Conservation (phyloP, 805 yeast species). For the Tanozyma kutaoensis region DNA sequence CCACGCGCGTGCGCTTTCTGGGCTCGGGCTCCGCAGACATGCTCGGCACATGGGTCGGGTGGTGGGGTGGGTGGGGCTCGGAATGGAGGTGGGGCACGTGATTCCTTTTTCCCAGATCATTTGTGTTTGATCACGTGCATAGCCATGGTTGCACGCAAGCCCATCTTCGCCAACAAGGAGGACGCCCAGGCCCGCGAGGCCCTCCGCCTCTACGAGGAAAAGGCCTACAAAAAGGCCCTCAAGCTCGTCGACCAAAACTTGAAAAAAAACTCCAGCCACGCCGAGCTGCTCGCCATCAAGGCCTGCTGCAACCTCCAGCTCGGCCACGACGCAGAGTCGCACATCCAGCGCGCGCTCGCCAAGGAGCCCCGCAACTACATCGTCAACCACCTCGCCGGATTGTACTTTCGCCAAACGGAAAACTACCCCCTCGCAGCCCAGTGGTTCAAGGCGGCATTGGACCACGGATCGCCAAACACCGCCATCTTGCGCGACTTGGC, state of each 20-base stretch:
- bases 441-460: slow-evolving; percentile 63
- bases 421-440: slow-evolving; percentile 67
- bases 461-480: slow-evolving; percentile 65
- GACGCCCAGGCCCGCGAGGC: slow-evolving; percentile 72
- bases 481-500: slow-evolving; percentile 77
- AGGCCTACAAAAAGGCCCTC: slow-evolving; percentile 78
- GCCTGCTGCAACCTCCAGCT: slow-evolving; percentile 54
- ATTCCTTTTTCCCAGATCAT: too few relatives aligned
- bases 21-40: too few relatives aligned
- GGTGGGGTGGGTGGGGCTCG: too few relatives aligned
- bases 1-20: too few relatives aligned
- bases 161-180: slow-evolving; percentile 41
- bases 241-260: slow-evolving; percentile 62
- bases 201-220: slow-evolving; percentile 66
- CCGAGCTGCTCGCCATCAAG: slow-evolving; percentile 75
- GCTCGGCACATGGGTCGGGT: too few relatives aligned
- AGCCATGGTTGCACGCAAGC: slow-evolving; percentile 10
- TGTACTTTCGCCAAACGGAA: slow-evolving; percentile 59
- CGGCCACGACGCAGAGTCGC: slow-evolving; percentile 55
- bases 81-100: too few relatives aligned
- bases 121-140: too few relatives aligned
- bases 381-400: slow-evolving; percentile 76
- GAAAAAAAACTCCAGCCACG: slow-evolving; percentile 63
- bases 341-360: slow-evolving; percentile 46
- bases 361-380: slow-evolving; percentile 53